Evolutionary conservation across 2,329 filamentous ascomycete genomes (phyloP).

Genomic region (Trichophaea hybrida): DNA sequence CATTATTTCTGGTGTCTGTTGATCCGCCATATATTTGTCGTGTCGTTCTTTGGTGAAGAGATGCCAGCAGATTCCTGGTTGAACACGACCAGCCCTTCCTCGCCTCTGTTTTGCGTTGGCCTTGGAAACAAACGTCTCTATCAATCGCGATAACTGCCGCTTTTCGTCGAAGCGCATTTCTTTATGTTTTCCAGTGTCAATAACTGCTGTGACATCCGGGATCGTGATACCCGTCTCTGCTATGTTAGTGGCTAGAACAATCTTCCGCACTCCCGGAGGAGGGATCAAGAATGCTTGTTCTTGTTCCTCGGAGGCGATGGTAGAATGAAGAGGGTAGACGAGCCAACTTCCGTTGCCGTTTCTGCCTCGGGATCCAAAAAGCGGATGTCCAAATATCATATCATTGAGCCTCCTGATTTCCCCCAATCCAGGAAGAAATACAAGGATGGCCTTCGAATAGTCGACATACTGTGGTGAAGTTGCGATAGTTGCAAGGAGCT

Average conservation of each 20-base stretch:
- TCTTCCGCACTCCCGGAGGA: conserved; percentile 69
- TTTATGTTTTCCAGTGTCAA: conserved; percentile 92
- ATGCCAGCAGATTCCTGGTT: conserved; percentile 89
- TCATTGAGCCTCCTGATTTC: conserved; percentile 85
- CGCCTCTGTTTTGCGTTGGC: conserved; percentile 92
- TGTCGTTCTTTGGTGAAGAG: conserved; percentile 84
- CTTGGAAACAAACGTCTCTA: conserved; percentile 88
- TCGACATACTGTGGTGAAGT: conserved; percentile 47
- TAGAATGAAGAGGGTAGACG: conserved; percentile 81
- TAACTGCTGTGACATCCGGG: conserved; percentile 89
- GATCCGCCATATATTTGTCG: conserved; percentile 64
- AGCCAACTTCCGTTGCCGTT: conserved; percentile 48
- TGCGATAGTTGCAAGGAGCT: conserved; percentile 63
- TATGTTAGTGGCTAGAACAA: conserved; percentile 94
- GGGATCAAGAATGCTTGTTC: conserved; percentile 83
- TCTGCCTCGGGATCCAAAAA: conserved; percentile 43
- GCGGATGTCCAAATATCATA: conserved; percentile 59
- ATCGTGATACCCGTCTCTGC: conserved; percentile 98
- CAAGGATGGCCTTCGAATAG: conserved; percentile 81
- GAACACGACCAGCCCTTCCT: conserved; percentile 86
- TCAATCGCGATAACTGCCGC: conserved; percentile 73
- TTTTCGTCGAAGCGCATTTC: conserved; percentile 96
- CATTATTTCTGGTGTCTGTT: conserved; percentile 94
- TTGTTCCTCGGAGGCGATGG: conserved; percentile 90
- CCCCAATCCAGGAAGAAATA: conserved; percentile 87